Base-by-base conservation (phyloP, 441 rosid species). In the Isatis lusitanica region DNA sequence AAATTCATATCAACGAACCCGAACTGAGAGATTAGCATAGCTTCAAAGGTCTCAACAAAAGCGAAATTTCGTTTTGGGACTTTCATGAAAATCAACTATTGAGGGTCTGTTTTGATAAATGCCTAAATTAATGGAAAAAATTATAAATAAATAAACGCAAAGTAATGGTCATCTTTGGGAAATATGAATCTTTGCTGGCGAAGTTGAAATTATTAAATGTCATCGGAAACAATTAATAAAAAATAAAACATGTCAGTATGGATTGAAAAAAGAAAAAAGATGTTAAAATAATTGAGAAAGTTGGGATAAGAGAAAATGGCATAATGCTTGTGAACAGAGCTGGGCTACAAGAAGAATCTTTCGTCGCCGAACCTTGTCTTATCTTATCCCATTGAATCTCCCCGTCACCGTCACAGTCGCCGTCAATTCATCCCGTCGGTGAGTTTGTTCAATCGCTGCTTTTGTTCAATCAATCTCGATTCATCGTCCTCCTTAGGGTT, bases 401-500 rank as follows among this genome's bases (percentile, higher is more conserved):
- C 1, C 68, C 73, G 47, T 52, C 64, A 16, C 26, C 66, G 72
- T 48, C 67, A 21, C 35, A 72, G 72, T 48, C 67, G 31, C 35
- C 76, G 71, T 70, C 67, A 35, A 62, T 36, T 75, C 5, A 2
- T 28, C 11, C 8, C 61, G 66, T 66, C 66, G 76, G 80, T 77
- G 28, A 71, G 76, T 35, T 42, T 65, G 3, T 43, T 39, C 50
- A 8, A 3, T 18, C 35, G 31, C 13, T 47, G 36, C 18, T 30
- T 16, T 12, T 36, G 5, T 16, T 57, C 44, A 12, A 30, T 7
- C 12, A 28, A 30, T 57, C 61, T 58, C 7, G 58, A 39, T 61
- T 74, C 38, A 17, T 24, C 43, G 38, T 53, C 21, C 10, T 66
- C 21, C 2, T 61, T 77, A 77, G 77, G 80, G 80, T 72, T 77